These are phyloP conservation scores for Vigna mungo DNA, from an alignment of 306 rosid genomes.

Conservation along the genomic window DNA sequence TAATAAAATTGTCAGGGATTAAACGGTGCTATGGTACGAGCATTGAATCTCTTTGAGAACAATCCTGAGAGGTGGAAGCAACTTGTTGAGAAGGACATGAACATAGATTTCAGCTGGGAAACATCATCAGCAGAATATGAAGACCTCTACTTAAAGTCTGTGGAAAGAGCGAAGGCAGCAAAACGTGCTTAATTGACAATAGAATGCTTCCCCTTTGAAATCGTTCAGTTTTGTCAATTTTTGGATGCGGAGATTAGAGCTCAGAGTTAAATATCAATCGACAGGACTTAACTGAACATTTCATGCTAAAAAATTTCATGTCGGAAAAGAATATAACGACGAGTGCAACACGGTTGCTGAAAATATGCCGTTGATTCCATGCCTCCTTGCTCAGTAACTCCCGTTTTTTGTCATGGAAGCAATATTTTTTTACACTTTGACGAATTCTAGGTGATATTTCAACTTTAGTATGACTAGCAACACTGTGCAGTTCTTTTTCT, in stretches of 20 bases:
- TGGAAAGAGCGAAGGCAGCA: constrained; percentile 70
- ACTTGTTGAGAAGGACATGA: constrained; percentile 88
- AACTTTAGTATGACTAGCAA: constrained; percentile 28
- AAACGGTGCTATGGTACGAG: constrained; percentile 71
- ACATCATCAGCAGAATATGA: constrained; percentile 86
- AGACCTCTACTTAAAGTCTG: constrained; percentile 73
- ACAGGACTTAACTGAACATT: constrained; percentile 20
- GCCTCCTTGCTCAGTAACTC: constrained; percentile 26
- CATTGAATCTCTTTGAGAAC: constrained; percentile 59
- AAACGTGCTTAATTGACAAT: constrained; percentile 46
- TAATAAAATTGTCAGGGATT: constrained; percentile 59
- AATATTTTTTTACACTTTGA: neutral
- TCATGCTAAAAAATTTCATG: constrained; percentile 30
- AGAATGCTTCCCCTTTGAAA: constrained; percentile 19
- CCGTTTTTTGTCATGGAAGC: constrained; percentile 40
- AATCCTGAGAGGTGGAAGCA: constrained; percentile 72
- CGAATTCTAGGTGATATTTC: constrained; percentile 22
- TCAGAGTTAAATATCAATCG: constrained; percentile 27
- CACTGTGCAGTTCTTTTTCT: constrained; percentile 16
- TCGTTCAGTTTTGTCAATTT: constrained; percentile 16
- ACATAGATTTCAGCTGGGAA: constrained; percentile 93
- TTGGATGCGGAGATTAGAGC: constrained; percentile 34
- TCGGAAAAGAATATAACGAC: constrained; percentile 40
- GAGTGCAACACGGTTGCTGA: constrained; percentile 43
- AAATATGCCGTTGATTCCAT: constrained; percentile 39